Base-by-base conservation (phyloP, 2,329 filamentous ascomycete genomes). In the Chaetomiaceae sp. region DNA sequence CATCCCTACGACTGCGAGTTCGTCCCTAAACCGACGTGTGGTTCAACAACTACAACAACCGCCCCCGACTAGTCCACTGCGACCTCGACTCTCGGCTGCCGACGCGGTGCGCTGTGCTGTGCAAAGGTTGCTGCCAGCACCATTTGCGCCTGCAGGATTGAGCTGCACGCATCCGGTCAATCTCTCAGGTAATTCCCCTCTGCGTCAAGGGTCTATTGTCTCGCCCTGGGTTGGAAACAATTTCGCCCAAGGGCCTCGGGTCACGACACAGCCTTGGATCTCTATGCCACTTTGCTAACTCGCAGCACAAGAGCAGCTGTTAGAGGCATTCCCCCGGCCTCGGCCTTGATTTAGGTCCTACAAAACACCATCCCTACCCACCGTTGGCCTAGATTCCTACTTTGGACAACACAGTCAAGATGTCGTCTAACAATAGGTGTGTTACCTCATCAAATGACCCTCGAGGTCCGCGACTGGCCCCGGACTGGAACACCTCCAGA, bases 371-470 rank as follows among this genome's bases (percentile, higher is more conserved):
- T 8, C 13, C 9, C 14, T 46, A 44, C 44, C n/a, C n/a, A n/a
- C n/a, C n/a, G n/a, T 39, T 42, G 16, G 35, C 20, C 14, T 38
- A 34, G 19, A 42, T 46, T n/a, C 13, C 14, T 10, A 17, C 20
- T 41, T 50, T 39, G 25, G 20, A 41, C 35, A 48, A 37, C 17
- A 33, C 41, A 41, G 59, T 40, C 60, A 64, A 59, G 23, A 68
- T 68, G 66, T 64, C 66, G 53, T 62, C 63, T 37, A 62, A 67
- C 49, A 68, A 68, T 50, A 64, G 58, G 66, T 68, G 63, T 55
- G 66, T 43, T 51, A 10, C 6, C n/a, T n/a, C n/a, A n/a, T n/a
- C n/a, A n/a, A n/a, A 10, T 27, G 25, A 10, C 10, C 25, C 3
- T 27, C 25, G 25, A 6, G 25, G 25, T 10, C 25, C 25, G 25